Evolutionary conservation across 2,329 filamentous ascomycete species (phyloP), one percentile per base, ranked within the genome.

Genomic region (Fusarium euwallaceae): DNA sequence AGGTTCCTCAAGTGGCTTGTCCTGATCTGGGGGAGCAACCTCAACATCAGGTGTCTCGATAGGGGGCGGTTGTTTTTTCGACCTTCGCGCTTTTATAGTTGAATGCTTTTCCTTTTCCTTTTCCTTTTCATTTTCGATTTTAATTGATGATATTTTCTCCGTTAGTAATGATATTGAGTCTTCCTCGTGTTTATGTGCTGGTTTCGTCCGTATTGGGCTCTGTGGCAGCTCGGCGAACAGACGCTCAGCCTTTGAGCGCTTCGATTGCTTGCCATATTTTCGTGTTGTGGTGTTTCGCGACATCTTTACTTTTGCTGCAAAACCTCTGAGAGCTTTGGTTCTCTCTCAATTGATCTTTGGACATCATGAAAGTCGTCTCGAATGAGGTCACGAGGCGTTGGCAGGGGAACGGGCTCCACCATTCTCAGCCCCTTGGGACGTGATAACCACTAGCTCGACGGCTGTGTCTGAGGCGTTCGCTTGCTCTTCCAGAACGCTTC

Each of bases 221-320:
- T 85, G 85, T 0, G 88, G 87, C 10, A 90, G 79, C 74, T 89
- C 87, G 22, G 85, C 85, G 72, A 90, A 89, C 53, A 88, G 80
- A 24, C 86, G 83, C 48, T 88, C 84, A 20, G 85, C 82, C 69
- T 84, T 87, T 29, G 86, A 82, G 53, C 86, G 85, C 68, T 83
- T 88, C 34, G 83, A 82, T 53, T 83, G 82, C 69, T 87, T 89
- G 67, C 88, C 89, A 81, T 90, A 90, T 67, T 84, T 87, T 4
- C 87, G 86, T 11, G 83, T 76, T 20, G 83, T 79, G 4, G 82
- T 80, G 60, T 83, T 82, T 66, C 85, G 84, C 39, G 86, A 81
- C 88, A 89, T 90, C 29, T 77, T 83, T 10, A 53, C 61, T 39
- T 29, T 43, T 41, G 51, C 37, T 27, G 32, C n/a, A 22, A 41